Evolutionary conservation across 768 basidiomycete species (phyloP).

Genomic region (Trichaptum fuscoviolaceum): DNA sequence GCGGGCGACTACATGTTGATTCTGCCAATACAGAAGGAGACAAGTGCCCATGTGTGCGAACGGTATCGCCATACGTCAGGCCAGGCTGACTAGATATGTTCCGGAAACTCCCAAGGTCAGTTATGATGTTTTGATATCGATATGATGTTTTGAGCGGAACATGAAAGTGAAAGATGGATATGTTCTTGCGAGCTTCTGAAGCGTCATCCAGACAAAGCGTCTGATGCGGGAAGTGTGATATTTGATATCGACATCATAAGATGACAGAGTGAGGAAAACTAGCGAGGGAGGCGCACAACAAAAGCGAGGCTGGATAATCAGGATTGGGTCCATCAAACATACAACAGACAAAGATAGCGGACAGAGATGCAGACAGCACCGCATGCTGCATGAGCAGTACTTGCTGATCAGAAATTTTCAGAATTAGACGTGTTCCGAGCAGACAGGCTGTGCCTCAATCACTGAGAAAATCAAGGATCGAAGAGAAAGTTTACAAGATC

Average conservation of each 20-base stretch:
- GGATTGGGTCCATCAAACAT: background rate
- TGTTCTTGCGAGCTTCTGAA: background rate
- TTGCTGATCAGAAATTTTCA: conserved; percentile 1
- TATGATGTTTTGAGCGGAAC: background rate
- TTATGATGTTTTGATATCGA: background rate
- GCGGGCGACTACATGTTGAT: background rate
- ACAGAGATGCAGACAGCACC: background rate
- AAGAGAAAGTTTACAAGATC: background rate
- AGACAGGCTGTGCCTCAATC: conserved; percentile 1
- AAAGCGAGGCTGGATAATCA: background rate
- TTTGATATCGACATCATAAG: background rate
- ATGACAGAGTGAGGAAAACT: background rate
- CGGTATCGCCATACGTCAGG: background rate
- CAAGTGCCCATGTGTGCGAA: conserved; percentile 1
- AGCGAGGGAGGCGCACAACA: background rate
- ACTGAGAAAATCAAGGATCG: conserved; percentile 1
- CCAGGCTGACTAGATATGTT: background rate
- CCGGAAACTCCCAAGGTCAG: background rate
- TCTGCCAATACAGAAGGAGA: background rate
- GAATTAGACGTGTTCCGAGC: background rate
- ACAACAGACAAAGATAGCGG: background rate
- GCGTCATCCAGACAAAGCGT: background rate
- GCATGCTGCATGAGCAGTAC: background rate
- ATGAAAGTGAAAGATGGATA: background rate
- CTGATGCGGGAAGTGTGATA: background rate